A percentile compares a stretch with the other conserved stretches of the same genome.
These are phyloP conservation scores for Pachyrhizus erosus DNA, from an alignment of 306 rosid species.

Conservation along the genomic window DNA sequence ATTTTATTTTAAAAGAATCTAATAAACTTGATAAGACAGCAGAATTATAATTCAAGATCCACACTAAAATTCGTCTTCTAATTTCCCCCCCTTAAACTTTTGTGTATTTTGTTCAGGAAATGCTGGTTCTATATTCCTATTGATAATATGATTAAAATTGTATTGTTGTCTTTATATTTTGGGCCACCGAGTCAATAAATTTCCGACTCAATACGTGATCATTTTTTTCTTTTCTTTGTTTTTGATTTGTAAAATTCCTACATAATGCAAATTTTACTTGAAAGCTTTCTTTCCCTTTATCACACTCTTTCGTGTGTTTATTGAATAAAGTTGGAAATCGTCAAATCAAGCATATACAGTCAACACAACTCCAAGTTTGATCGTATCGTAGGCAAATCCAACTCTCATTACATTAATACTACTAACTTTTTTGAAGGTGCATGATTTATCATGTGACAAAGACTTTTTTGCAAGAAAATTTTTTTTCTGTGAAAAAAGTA, in stretches of 20 bases:
- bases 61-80: not conserved
- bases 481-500: not conserved
- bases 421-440: conserved; percentile 11
- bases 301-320: conserved; percentile 11
- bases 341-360: conserved; percentile 1
- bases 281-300: not conserved
- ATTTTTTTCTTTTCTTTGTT: not conserved
- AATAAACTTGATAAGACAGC: not conserved
- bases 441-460: conserved; percentile 40
- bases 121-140: not conserved
- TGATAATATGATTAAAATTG: not conserved
- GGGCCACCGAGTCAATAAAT: not conserved
- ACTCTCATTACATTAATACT: not conserved
- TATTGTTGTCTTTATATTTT: not conserved
- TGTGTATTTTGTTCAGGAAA: too few species aligned
- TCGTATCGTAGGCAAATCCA: conserved; percentile 17
- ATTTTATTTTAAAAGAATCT: too few species aligned
- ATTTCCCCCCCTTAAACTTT: not conserved
- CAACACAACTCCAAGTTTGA: conserved; percentile 37
- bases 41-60: not conserved
- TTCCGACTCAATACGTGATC: not conserved
- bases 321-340: not conserved
- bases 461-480: not conserved
- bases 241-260: not conserved
- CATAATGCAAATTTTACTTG: not conserved